A percentile compares a stretch with the other conserved stretches of the same genome.
Conservation (phyloP, 2,329 filamentous ascomycete genomes). For the Neofusicoccum laricinum region DNA sequence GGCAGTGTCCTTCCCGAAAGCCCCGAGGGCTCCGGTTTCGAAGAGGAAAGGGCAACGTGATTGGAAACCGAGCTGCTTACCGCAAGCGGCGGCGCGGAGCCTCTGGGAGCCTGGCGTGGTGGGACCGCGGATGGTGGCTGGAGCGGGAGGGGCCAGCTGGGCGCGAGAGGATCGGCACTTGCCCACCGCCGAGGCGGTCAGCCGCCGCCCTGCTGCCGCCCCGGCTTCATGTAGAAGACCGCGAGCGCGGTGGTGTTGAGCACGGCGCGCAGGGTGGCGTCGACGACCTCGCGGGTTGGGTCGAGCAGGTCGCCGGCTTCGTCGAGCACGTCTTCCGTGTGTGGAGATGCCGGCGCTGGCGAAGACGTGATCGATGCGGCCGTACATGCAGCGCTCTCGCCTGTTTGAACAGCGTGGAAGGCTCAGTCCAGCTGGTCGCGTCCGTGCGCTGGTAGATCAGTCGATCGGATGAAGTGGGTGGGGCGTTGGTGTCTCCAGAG, state of each 20-base stretch:
- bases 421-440: slow-evolving; percentile 50
- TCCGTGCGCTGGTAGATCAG: slow-evolving; percentile 27
- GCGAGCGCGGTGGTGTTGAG: slow-evolving; percentile 51
- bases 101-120: background rate
- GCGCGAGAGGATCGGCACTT: slow-evolving; percentile 25
- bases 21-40: no score
- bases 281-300: background rate
- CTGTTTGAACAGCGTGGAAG: slow-evolving; percentile 52
- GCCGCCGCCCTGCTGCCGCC: slow-evolving; percentile 43
- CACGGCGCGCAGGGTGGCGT: slow-evolving; percentile 49
- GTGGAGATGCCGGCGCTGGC: slow-evolving; percentile 56
- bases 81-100: background rate
- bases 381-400: slow-evolving; percentile 40
- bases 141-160: background rate
- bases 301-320: background rate
- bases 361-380: slow-evolving; percentile 48
- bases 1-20: no score
- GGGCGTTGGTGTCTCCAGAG: slow-evolving; percentile 51
- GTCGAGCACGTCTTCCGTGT: slow-evolving; percentile 37
- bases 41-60: no score
- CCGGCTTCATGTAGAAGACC: slow-evolving; percentile 50
- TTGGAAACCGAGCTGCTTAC: background rate
- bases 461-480: slow-evolving; percentile 16
- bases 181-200: slow-evolving; percentile 47
- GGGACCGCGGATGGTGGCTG: background rate